Base-by-base conservation (phyloP, 345 rosid species). In the Populus ilicifolia region DNA sequence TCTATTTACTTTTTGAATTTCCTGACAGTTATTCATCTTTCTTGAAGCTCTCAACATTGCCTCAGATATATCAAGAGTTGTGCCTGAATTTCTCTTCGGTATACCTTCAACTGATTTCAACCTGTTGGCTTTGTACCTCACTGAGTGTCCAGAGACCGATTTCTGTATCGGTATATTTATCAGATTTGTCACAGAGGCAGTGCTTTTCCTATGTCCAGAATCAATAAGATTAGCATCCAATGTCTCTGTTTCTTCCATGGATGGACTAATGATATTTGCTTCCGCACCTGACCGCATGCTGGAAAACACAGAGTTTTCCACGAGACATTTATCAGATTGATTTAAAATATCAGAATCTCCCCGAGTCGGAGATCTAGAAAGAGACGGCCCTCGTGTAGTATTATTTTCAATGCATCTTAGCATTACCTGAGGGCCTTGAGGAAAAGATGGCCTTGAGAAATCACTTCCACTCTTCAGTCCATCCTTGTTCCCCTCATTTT, bases 81-180 rank as follows among this genome's bases (percentile, higher is more conserved):
- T 30, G 48, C 27, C 14, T 36, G 71, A 71, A 70, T 71, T 64
- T 20, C 70, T 78, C 69, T 61, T 72, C 61, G 25, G 73, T 41
- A 52, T 77, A 48, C 68, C 71, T 77, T 30, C 75, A 38, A 36
- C 65, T 61, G 81, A 61, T 20, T 17, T 50, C 29, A 36, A 36
- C 33, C 77, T 69, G 46, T 83, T 35, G 8, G 44, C 76, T 70
- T 70, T 79, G 23, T 48, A 13, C 70, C 54, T 75, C 30, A 39
- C 35, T 33, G 76, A 71, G 48, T 72, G 70, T 33, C 66, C 43
- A 77, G 67, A 66, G n/a, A 63, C 46, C 64, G n/a, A 13, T 39
- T 48, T 69, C 56, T 66, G 33, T 54, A 54, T 77, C 70, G 2
- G 71, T 27, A 69, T 66, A 48, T n/a, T 20, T 1, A 66, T 70